Evolutionary conservation across 2,329 filamentous ascomycete species (phyloP).

Genomic region (Colletotrichum tabaci): DNA sequence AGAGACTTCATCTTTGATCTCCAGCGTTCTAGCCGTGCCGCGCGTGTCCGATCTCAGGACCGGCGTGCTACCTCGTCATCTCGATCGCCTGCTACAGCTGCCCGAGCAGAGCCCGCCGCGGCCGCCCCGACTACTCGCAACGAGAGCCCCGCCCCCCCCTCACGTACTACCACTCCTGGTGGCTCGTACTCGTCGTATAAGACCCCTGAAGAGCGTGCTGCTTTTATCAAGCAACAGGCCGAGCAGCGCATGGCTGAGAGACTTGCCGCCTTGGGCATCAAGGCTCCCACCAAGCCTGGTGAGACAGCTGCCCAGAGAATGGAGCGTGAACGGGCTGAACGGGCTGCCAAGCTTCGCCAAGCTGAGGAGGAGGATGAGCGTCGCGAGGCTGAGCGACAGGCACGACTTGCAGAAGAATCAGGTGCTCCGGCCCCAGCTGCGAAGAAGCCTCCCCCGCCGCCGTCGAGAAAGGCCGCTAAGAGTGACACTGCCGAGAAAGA

Average conservation of each 20-base stretch:
- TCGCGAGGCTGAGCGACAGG: slow-evolving; percentile 89
- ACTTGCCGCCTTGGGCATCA: slow-evolving; percentile 92
- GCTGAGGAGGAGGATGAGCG: slow-evolving; percentile 95
- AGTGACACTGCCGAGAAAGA: slow-evolving; percentile 72
- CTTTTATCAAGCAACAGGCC: slow-evolving; percentile 97
- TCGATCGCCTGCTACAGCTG: slow-evolving; percentile 56
- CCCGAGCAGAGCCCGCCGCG: slow-evolving; percentile 54
- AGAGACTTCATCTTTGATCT: slow-evolving; percentile 98
- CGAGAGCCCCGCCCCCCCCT: slow-evolving; percentile 66
- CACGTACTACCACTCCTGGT: slow-evolving; percentile 70
- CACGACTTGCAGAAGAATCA: slow-evolving; percentile 85
- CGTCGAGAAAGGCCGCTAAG: slow-evolving; percentile 79
- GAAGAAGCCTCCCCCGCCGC: slow-evolving; percentile 84
- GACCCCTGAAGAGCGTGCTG: slow-evolving; percentile 92
- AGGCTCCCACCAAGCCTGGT: slow-evolving; percentile 82
- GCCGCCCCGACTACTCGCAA: slow-evolving; percentile 61
- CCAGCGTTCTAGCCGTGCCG: slow-evolving; percentile 85
- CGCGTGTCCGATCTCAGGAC: slow-evolving; percentile 76
- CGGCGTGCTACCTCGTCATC: slow-evolving; percentile 60
- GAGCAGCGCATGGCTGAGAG: slow-evolving; percentile 98
- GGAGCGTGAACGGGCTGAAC: slow-evolving; percentile 89
- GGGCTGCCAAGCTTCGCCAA: slow-evolving; percentile 87
- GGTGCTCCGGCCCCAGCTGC: slow-evolving; percentile 71
- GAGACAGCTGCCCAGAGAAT: slow-evolving; percentile 88
- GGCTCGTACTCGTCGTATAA: slow-evolving; percentile 87